phyloP scores from a whole-genome alignment of 2,329 filamentous ascomycete species.

The Septoria linicola region DNA sequence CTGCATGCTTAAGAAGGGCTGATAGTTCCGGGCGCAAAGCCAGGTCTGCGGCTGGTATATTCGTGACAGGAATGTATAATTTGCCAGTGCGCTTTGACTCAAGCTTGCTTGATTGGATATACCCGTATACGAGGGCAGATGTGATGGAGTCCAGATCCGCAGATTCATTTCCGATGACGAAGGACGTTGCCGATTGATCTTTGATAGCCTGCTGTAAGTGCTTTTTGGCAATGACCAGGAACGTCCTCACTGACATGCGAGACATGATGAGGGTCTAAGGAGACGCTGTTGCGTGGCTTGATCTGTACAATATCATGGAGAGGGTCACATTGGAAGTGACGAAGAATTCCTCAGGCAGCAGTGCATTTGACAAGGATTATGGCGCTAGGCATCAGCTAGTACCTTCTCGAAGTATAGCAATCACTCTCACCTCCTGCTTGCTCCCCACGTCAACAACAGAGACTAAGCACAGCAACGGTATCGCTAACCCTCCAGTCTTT shows the following conservation, averaged over 20 bases:
- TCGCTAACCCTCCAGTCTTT: not conserved
- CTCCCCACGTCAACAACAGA: not conserved
- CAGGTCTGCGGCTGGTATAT: constrained; percentile 68
- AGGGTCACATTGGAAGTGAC: not conserved
- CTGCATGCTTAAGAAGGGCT: constrained; percentile 62
- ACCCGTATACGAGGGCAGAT: constrained; percentile 70
- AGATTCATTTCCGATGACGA: constrained; percentile 57
- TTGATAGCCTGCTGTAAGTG: constrained; percentile 44
- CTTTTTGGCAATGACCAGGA: constrained; percentile 47
- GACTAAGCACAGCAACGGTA: too few species aligned
- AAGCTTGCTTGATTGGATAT: constrained; percentile 63
- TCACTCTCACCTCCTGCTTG: not conserved
- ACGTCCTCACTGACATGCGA: constrained; percentile 48
- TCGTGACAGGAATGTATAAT: constrained; percentile 71
- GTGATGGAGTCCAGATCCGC: constrained; percentile 81
- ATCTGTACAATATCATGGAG: not conserved
- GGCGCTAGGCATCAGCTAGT: too few species aligned
- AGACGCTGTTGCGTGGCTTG: too few species aligned
- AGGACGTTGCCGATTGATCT: constrained; percentile 44
- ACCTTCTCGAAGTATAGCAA: not conserved
- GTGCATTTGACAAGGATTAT: not conserved
- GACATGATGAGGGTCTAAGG: constrained; percentile 34
- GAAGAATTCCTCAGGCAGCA: not conserved
- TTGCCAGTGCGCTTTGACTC: constrained; percentile 45
- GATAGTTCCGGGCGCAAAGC: constrained; percentile 70